Base-by-base conservation (phyloP, 345 rosid genomes). In the Murraya koenigii region DNA sequence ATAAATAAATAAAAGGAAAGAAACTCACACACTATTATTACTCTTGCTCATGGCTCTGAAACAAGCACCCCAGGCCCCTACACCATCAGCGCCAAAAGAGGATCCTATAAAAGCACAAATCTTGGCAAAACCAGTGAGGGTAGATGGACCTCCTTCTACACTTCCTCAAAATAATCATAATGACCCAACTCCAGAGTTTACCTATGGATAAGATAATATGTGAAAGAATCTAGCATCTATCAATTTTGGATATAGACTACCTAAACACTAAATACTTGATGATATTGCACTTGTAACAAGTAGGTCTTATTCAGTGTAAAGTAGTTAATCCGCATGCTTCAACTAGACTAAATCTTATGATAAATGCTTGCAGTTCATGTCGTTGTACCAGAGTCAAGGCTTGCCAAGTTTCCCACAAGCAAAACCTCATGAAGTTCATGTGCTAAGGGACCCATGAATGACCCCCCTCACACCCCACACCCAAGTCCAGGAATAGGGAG, bases 381-480 rank as follows among this genome's bases (percentile, higher is more conserved):
- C 72, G 25, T 47, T 69, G 72, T 58, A 72, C 20, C 17, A 38
- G 71, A 66, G 80, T 44, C 61, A 71, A 59, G 71, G 32, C 66
- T 64, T 64, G 69, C 81, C 62, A n/a, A 75, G 70, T 59, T 71
- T 32, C 61, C 77, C 77, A 65, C 76, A 80, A 76, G 79, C 82
- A 81, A 3, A 68, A 39, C 69, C 78, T 83, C 78, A 80, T 85
- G 90, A 86, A 75, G 54, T 75, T 79, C 88, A 83, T 75, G 85
- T 86, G 88, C 82, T 54, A 32, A 72, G 69, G 88, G 90, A 81
- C 93, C 92, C 88, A 86, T 78, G 6, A 63, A 56, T 64, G 41
- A 17, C 64, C 30, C 52, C 5, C 41, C 41, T 9, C 39, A 1
- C 2, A n/a, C 5, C 13, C 11, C 49, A 69, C 79, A 76, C 85